A percentile compares a stretch with the other conserved stretches of the same genome.
Conservation (phyloP, 148 eudicot genomes). For the Chenopodium album region DNA sequence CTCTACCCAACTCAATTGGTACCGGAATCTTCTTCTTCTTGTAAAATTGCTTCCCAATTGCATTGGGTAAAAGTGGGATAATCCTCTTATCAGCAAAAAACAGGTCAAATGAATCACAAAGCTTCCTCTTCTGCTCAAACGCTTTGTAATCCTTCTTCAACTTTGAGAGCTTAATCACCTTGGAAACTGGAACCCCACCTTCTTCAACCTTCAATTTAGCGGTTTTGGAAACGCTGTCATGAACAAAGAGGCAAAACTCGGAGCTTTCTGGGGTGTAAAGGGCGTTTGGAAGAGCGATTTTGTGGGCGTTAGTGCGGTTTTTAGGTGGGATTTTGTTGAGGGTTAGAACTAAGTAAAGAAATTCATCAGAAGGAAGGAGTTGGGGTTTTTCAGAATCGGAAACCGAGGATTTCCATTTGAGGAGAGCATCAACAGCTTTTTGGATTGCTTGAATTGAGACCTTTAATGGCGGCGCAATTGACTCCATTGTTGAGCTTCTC, state of each 20-base stretch:
- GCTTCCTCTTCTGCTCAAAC: slow-evolving; percentile 58
- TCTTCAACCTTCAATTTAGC: slow-evolving; percentile 43
- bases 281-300: slow-evolving; percentile 58
- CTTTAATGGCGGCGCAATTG: background rate
- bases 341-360: slow-evolving; percentile 64
- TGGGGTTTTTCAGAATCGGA: slow-evolving; percentile 41
- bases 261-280: slow-evolving; percentile 34
- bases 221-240: slow-evolving; percentile 39
- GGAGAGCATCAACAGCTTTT: slow-evolving; percentile 47
- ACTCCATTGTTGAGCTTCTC: background rate
- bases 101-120: slow-evolving; percentile 64
- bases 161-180: slow-evolving; percentile 52
- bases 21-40: slow-evolving; percentile 81
- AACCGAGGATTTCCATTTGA: slow-evolving; percentile 46
- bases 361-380: slow-evolving; percentile 46
- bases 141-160: slow-evolving; percentile 60
- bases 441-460: slow-evolving; percentile 2
- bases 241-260: slow-evolving; percentile 54
- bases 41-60: slow-evolving; percentile 50
- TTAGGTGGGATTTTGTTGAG: slow-evolving; percentile 62
- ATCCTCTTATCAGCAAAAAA: slow-evolving; percentile 65
- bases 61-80: slow-evolving; percentile 50
- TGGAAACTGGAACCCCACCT: slow-evolving; percentile 38
- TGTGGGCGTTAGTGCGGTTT: slow-evolving; percentile 44
- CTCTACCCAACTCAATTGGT: slow-evolving; percentile 55